Evolutionary conservation across 2,329 filamentous ascomycete genomes (phyloP).

Genomic region (Didymella pomorum): DNA sequence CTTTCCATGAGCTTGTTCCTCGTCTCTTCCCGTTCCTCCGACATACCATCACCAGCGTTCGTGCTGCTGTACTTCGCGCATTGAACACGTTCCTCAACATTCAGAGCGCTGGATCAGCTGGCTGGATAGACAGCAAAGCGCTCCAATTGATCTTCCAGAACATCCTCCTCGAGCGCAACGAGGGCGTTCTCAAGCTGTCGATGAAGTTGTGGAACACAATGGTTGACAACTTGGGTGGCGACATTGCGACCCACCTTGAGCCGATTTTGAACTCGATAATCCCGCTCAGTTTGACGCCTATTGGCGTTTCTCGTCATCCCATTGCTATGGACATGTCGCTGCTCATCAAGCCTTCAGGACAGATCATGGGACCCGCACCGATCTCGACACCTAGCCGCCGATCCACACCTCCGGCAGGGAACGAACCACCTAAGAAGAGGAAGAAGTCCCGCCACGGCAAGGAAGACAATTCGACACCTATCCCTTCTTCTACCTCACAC

Average conservation of each 20-base stretch:
- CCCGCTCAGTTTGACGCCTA: constrained; percentile 84
- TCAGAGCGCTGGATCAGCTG: constrained; percentile 78
- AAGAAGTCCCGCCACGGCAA: constrained; percentile 82
- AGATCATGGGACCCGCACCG: constrained; percentile 71
- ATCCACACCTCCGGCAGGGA: constrained; percentile 46
- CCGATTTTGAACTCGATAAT: constrained; percentile 82
- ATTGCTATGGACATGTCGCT: constrained; percentile 89
- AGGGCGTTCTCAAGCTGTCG: constrained; percentile 80
- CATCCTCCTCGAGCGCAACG: constrained; percentile 89
- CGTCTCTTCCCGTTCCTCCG: constrained; percentile 94
- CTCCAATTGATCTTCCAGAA: constrained; percentile 94
- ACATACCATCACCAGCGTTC: constrained; percentile 95
- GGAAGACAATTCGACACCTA: constrained; percentile 61
- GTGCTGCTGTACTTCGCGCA: constrained; percentile 90
- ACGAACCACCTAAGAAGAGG: constrained; percentile 71
- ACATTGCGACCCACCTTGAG: constrained; percentile 76
- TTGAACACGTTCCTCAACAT: constrained; percentile 92
- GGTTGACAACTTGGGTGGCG: constrained; percentile 70
- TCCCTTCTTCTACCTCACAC: constrained; percentile 70
- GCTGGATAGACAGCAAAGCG: constrained; percentile 91
- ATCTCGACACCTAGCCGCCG: constrained; percentile 34
- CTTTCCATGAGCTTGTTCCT: constrained; percentile 90
- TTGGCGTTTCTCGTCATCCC: constrained; percentile 88
- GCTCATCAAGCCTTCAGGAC: constrained; percentile 92
- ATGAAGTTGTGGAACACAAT: constrained; percentile 87